Evolutionary conservation across 441 rosid genomes (phyloP).

Genomic region (Manihot esculenta): DNA sequence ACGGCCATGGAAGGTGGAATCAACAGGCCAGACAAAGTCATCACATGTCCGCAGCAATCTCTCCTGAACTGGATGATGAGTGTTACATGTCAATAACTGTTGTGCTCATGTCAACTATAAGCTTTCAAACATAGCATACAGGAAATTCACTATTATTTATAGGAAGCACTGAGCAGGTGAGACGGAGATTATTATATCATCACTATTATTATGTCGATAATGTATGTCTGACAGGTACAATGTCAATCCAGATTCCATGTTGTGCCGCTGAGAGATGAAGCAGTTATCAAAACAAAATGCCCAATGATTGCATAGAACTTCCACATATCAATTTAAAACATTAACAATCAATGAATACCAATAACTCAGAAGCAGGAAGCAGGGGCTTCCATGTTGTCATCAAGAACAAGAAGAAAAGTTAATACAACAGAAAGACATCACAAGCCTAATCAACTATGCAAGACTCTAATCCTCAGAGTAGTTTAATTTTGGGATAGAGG

Average conservation of each 20-base stretch:
- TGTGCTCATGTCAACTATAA: conserved; percentile 1
- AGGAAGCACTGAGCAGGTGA: not conserved
- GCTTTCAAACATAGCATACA: not conserved
- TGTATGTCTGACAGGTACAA: not conserved
- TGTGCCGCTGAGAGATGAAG: not conserved
- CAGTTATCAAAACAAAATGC: not conserved
- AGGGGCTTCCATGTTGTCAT: not conserved
- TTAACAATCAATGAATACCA: not conserved
- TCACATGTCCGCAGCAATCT: conserved; percentile 64
- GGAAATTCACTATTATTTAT: not conserved
- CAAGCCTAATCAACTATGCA: not conserved
- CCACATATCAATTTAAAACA: not conserved
- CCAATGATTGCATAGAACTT: not conserved
- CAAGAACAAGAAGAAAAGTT: not conserved
- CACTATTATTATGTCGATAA: not conserved
- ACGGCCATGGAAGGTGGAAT: conserved; percentile 61
- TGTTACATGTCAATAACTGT: not conserved
- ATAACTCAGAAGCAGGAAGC: not conserved
- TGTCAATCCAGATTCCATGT: not conserved
- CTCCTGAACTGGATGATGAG: conserved; percentile 58
- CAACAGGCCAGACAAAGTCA: conserved; percentile 84
- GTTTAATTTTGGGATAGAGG: no score
- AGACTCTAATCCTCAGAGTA: not conserved
- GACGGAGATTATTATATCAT: not conserved
- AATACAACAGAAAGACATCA: not conserved